Evolutionary conservation across 1,284 basidiomycete species (phyloP), one percentile per base, ranked within the genome.

Genomic region (Gastroboletus turbinatus): DNA sequence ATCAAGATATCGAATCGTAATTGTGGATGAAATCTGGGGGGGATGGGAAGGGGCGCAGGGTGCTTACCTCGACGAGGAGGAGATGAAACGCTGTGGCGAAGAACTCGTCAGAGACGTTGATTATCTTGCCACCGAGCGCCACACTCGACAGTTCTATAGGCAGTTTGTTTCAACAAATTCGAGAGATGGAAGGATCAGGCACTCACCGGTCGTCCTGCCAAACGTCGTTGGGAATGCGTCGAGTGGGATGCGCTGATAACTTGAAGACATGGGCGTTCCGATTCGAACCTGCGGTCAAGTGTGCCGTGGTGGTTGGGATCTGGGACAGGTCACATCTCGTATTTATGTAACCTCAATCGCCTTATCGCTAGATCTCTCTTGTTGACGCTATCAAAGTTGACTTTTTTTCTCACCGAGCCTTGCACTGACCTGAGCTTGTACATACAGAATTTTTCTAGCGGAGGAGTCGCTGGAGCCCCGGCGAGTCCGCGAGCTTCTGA

Each of bases 81-180:
- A 99, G 79, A 73, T 97, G 89, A 58, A 77, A 82, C 0, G 92
- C 93, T 61, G 88, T 85, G 11, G 93, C 94, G 67, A 99, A 99
- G 79, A 98, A 99, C 63, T 99, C 95, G 73, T 99, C 96, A 6
- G 94, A 97, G 53, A 90, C 87, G 9, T 82, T 78, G 32, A 90
- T 72, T 59, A 98, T 79, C 54, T 80, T 73, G 13, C 87, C 94
- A 25, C 94, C 96, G 14, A 98, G 78, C 0, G 89, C 87, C 17
- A 88, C 86, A 62, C 90, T 94, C 19, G 96, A 98, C 25, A 98
- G 82, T 73, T 99, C 97, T 94, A 11, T 32, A 17, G 19, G n/a
- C 5, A 7, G 4, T 14, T 16, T 38, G 17, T 17, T 7, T 35
- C 8, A 35, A 0, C 14, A 30, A 29, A 14, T 5, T n/a, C 16